Evolutionary conservation across 2,329 filamentous ascomycete genomes (phyloP).

Genomic region (Trichoderma polysporum): DNA sequence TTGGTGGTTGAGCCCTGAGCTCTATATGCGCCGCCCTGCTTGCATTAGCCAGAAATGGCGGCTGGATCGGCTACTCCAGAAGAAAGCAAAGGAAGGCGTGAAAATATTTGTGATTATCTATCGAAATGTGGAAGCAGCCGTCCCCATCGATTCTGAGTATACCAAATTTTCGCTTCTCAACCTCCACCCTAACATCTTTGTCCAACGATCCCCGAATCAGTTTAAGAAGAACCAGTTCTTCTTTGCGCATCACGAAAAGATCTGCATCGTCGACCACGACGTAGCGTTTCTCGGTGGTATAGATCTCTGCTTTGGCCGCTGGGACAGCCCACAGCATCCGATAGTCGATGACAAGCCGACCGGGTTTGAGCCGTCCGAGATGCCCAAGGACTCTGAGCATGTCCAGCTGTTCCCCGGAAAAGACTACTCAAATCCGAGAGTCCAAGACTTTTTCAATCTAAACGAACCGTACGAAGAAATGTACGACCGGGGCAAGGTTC

Average conservation of each 20-base stretch:
- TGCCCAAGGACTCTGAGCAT: conserved; percentile 84
- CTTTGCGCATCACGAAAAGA: conserved; percentile 97
- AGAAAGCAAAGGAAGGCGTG: conserved; percentile 90
- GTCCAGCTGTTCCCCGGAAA: conserved; percentile 97
- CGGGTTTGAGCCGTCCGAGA: conserved; percentile 77
- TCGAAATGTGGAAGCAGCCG: conserved; percentile 92
- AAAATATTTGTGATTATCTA: conserved; percentile 99
- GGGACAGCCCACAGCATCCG: conserved; percentile 93
- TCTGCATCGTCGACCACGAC: conserved; percentile 95
- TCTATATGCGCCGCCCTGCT: conserved; percentile 91
- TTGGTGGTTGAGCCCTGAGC: conserved; percentile 96
- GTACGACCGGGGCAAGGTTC: conserved; percentile 87
- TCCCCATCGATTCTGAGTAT: conserved; percentile 97
- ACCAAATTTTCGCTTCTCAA: conserved; percentile 96
- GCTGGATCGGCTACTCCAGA: conserved; percentile 86
- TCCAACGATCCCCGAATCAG: conserved; percentile 94
- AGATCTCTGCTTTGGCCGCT: conserved; percentile 93
- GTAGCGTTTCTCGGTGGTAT: conserved; percentile 94
- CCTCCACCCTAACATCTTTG: conserved; percentile 92
- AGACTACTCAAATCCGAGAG: conserved; percentile 94
- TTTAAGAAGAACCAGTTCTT: conserved; percentile 99
- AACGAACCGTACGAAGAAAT: conserved; percentile 97
- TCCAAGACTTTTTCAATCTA: conserved; percentile 91
- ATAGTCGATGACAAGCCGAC: conserved; percentile 92
- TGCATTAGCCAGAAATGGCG: conserved; percentile 98